These are phyloP conservation scores for Nematocida sp. DNA, from an alignment of 371 early-diverging fungal genomes.

Conservation along the genomic window DNA sequence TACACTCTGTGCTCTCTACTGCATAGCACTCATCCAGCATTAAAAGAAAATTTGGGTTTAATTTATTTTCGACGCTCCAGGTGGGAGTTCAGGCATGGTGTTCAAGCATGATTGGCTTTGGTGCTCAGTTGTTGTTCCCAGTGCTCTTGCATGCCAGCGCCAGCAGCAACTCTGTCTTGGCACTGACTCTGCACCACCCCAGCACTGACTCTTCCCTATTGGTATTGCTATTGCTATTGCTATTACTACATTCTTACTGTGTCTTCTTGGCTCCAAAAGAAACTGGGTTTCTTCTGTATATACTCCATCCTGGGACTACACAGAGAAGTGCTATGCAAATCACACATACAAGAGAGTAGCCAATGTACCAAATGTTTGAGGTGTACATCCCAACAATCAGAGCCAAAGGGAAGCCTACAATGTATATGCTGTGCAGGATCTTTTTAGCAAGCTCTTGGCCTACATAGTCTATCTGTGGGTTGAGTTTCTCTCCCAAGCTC, in stretches of 20 bases:
- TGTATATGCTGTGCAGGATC: constrained; percentile 54
- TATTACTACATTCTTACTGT: not conserved
- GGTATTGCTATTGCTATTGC: not conserved
- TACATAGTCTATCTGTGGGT: constrained; percentile 62
- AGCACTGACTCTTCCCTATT: not conserved
- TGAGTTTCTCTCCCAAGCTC: constrained; percentile 35
- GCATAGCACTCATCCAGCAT: constrained; percentile 30
- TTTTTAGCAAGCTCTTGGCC: constrained; percentile 60
- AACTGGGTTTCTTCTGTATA: constrained; percentile 62
- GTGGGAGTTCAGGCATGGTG: not conserved
- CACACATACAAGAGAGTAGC: constrained; percentile 45
- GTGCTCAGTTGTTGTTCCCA: too few species aligned
- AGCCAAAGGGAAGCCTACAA: constrained; percentile 54
- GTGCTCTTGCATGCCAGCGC: not conserved
- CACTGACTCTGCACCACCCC: not conserved
- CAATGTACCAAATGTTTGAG: constrained; percentile 56
- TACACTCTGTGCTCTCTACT: constrained; percentile 6
- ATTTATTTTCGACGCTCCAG: not conserved
- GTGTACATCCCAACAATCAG: constrained; percentile 52
- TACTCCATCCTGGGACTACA: constrained; percentile 62
- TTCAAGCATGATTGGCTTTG: too few species aligned
- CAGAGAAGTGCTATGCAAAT: constrained; percentile 30
- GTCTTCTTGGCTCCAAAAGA: constrained; percentile 51
- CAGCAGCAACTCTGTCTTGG: not conserved
- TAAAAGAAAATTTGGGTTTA: constrained; percentile 16